A percentile compares a stretch with the other conserved stretches of the same genome.
Conservation (phyloP, 768 basidiomycete genomes). For the Russula abietina region DNA sequence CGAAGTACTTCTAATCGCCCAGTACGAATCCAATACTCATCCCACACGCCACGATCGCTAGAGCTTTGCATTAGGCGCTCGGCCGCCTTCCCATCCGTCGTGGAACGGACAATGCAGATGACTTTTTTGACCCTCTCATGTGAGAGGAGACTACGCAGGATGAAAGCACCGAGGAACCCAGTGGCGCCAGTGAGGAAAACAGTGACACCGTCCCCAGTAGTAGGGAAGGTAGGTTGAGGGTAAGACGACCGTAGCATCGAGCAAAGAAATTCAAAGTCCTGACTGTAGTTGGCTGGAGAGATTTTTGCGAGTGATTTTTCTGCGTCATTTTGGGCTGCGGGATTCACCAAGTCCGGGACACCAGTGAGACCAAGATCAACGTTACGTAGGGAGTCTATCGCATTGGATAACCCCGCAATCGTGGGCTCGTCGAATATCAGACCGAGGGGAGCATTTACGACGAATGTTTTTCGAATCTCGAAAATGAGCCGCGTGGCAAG, state of each 20-base stretch:
- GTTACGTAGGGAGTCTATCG: conserved; percentile 68
- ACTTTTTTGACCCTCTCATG: conserved; percentile 73
- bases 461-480: conserved; percentile 88
- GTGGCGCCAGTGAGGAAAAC: conserved; percentile 97
- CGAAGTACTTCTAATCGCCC: conserved; percentile 70
- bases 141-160: conserved; percentile 72
- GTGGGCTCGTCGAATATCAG: conserved; percentile 90
- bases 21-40: conserved; percentile 68
- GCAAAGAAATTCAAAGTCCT: conserved; percentile 65
- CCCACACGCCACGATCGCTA: conserved; percentile 81
- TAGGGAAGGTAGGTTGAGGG: conserved; percentile 51
- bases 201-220: conserved; percentile 49
- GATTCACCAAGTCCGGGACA: conserved; percentile 25
- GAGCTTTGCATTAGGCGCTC: conserved; percentile 65
- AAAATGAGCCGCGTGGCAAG: conserved; percentile 96
- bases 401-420: conserved; percentile 64
- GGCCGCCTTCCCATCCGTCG: conserved; percentile 54
- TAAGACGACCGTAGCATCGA: conserved; percentile 57
- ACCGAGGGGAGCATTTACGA: conserved; percentile 85
- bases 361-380: conserved; percentile 72
- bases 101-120: conserved; percentile 83
- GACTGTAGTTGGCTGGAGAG: conserved; percentile 39
- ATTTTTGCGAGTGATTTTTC: neutral
- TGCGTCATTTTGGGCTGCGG: neutral
- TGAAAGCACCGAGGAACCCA: conserved; percentile 93